Evolutionary conservation across 2,329 filamentous ascomycete species (phyloP), one percentile per base, ranked within the genome.

Genomic region (Orbilia brochopaga): DNA sequence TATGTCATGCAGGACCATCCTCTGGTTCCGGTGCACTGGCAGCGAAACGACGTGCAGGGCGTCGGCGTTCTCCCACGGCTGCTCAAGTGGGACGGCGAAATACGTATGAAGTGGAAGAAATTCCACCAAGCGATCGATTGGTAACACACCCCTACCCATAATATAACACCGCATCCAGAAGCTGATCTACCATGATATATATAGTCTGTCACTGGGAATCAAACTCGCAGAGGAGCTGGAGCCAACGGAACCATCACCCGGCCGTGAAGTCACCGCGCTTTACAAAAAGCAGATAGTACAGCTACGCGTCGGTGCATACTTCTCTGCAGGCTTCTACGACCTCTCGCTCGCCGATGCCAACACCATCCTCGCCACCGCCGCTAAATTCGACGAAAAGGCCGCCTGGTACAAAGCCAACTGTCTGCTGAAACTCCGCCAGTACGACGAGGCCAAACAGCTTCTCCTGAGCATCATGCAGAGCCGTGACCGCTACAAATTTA

Each of bases 81-180:
- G 5, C 55, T 72, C 5, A 65, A 42, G 13, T 65, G 51, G 44
- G 67, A 72, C 42, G 67, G 55, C 11, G 67, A 72, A n/a, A 6
- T 72, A 11, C 61, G 67, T 15, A 72, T 72, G 55, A 60, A 50
- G 19, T 72, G 67, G 67, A 72, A 56, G 35, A 72, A 65, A 24
- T 65, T 52, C 19, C 17, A 72, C 27, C 67, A 72, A 48, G 67
- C 67, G 7, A 44, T 64, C 19, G 67, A 72, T 23, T 35, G 19
- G 67, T 72, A 57, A 17, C 60, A 53, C 21, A 24, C 15, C 54
- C 19, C 10, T 3, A 15, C 15, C 7, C 19, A 30, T 21, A 21
- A 42, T 30, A n/a, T 10, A n/a, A 32, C 15, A 13, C 24, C 11
- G 15, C n/a, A 5, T 2, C n/a, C 23, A 8, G 27, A 10, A 19